Conservation (phyloP, 805 yeast species). For the Saccharomycopsis selenospora region DNA sequence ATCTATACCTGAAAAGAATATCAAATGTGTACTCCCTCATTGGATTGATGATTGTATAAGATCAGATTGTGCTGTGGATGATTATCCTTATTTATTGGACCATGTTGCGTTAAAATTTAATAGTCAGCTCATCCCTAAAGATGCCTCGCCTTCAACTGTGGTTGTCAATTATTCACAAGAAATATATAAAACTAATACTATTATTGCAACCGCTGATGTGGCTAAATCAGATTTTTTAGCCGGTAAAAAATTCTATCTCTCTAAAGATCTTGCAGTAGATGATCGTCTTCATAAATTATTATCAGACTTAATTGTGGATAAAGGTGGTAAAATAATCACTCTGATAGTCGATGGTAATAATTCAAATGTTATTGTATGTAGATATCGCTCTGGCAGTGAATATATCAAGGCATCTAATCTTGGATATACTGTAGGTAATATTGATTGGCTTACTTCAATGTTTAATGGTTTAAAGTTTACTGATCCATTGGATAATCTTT, state of each 20-base stretch:
- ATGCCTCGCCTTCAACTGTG: not conserved
- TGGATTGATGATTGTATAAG: constrained; percentile 75
- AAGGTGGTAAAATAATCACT: constrained; percentile 42
- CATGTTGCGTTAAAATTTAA: constrained; percentile 21
- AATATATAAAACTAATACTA: constrained; percentile 16
- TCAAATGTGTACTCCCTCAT: constrained; percentile 61
- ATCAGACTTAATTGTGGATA: constrained; percentile 36
- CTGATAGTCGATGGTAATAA: constrained; percentile 15
- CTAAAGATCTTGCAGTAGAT: constrained; percentile 50
- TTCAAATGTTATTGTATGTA: constrained; percentile 56
- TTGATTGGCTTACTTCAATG: constrained; percentile 72
- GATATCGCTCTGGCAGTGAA: constrained; percentile 50
- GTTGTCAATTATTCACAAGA: not conserved
- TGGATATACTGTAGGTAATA: constrained; percentile 48
- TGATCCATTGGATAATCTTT: constrained; percentile 45
- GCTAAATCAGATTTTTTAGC: constrained; percentile 30
- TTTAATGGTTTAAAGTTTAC: constrained; percentile 48
- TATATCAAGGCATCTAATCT: constrained; percentile 40
- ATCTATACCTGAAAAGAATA: constrained; percentile 33
- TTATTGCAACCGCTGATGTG: constrained; percentile 5
- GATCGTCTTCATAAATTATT: constrained; percentile 35
- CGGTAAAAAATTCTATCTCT: constrained; percentile 43
- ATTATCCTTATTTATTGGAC: constrained; percentile 44
- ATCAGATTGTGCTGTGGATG: constrained; percentile 43
- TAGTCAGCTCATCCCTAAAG: constrained; percentile 4